Evolutionary conservation across 1,284 basidiomycete species (phyloP), one percentile per base, ranked within the genome.

Genomic region (Crucibulum parvulum): DNA sequence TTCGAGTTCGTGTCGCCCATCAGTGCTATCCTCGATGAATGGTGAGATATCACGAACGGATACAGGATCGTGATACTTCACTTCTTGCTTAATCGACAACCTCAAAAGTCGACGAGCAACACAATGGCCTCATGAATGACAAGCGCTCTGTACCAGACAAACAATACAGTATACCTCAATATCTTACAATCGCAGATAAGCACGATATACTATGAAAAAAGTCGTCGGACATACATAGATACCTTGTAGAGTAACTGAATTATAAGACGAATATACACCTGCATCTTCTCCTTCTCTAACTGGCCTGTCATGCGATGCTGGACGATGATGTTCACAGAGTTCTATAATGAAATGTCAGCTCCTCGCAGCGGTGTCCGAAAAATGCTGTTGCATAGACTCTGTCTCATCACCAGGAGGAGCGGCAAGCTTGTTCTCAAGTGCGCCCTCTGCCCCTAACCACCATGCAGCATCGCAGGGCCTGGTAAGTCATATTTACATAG

Each of bases 251-350:
- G 75, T 58, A 99, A 74, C 15, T 97, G 84, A 69, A 99, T 99
- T 9, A 96, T 96, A 16, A 98, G 77, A 41, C 96, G 81, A 0
- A 99, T 95, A 72, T 98, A 98, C 3, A 96, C 93, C 72, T 96
- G 92, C 92, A 97, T 98, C 82, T 99, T 99, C 78, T 99, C 98
- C 77, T 99, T 98, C 69, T 97, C 91, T 60, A 99, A 74, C 74
- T 95, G 93, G 0, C 98, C 97, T 1, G 94, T 96, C 69, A 87
- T 74, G 11, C 96, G 84, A 73, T 98, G 95, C 78, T 98, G 95
- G 0, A 98, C 95, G 61, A 98, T 94, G 64, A 99, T 98, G 73
- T 99, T 99, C 53, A 96, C 97, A 54, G 92, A 95, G 69, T 96
- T 94, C 92, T 94, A 65, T 24, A 24, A 24, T 24, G 24, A 24